Evolutionary conservation across 2,329 filamentous ascomycete species (phyloP).

Genomic region (Knufia petricola): DNA sequence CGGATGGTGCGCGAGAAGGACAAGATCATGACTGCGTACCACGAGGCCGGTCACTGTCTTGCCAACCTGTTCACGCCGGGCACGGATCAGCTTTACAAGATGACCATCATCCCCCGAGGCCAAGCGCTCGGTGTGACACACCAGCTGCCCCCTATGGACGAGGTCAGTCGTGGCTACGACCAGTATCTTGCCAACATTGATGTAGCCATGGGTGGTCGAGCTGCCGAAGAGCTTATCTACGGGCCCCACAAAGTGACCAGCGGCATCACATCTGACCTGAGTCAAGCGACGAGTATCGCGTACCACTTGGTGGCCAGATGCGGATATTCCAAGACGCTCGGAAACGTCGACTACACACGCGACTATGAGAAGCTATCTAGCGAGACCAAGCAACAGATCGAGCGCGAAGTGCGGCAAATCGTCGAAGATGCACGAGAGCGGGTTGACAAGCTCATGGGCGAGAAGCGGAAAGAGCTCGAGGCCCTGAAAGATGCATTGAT

Average conservation of each 20-base stretch:
- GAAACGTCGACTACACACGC: slow-evolving; percentile 77
- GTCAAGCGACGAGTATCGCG: slow-evolving; percentile 68
- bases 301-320: slow-evolving; percentile 81
- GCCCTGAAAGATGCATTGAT: slow-evolving; percentile 79
- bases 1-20: slow-evolving; percentile 88
- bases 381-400: slow-evolving; percentile 77
- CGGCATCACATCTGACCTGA: slow-evolving; percentile 75
- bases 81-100: slow-evolving; percentile 80
- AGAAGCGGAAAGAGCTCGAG: slow-evolving; percentile 76
- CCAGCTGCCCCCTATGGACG: slow-evolving; percentile 71
- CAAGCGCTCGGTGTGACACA: slow-evolving; percentile 78
- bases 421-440: slow-evolving; percentile 73
- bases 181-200: slow-evolving; percentile 76
- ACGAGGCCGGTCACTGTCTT: slow-evolving; percentile 90
- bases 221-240: slow-evolving; percentile 81
- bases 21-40: slow-evolving; percentile 81
- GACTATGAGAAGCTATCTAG: slow-evolving; percentile 75
- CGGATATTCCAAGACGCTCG: slow-evolving; percentile 80
- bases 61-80: slow-evolving; percentile 74
- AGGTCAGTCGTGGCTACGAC: slow-evolving; percentile 75
- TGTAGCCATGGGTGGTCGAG: slow-evolving; percentile 73
- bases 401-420: slow-evolving; percentile 74
- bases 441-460: slow-evolving; percentile 59
- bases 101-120: slow-evolving; percentile 89
- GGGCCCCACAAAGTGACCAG: slow-evolving; percentile 85